phyloP scores from a whole-genome alignment of 208 protist genomes.

The Angomonas ambiguus region DNA sequence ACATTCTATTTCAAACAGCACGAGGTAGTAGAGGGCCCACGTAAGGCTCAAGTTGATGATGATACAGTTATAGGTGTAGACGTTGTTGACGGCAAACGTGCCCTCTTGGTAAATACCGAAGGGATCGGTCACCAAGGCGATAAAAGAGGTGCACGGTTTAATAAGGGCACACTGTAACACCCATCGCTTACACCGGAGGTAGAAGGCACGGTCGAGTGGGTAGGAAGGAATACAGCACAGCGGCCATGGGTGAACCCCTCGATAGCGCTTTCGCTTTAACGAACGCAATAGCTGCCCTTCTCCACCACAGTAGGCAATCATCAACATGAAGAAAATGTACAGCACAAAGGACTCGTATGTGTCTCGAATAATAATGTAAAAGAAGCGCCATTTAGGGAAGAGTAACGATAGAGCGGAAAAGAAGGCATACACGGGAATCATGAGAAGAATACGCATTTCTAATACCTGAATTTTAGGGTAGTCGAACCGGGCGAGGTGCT shows the following conservation, averaged over 20 bases:
- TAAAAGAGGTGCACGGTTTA: constrained; percentile 67
- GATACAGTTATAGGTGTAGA: constrained; percentile 84
- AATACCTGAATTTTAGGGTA: constrained; percentile 75
- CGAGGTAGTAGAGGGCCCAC: constrained; percentile 78
- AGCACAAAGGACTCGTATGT: constrained; percentile 89
- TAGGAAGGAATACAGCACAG: constrained; percentile 65
- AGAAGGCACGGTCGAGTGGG: constrained; percentile 64
- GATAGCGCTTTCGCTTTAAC: constrained; percentile 73
- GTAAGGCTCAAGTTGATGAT: constrained; percentile 82
- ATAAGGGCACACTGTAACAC: constrained; percentile 89
- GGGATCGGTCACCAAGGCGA: constrained; percentile 58
- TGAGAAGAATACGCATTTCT: constrained; percentile 81
- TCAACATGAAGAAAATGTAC: constrained; percentile 90
- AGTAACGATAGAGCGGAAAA: constrained; percentile 66
- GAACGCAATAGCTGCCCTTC: constrained; percentile 76
- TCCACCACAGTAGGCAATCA: constrained; percentile 84
- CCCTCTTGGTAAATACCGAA: constrained; percentile 71
- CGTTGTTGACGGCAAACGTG: constrained; percentile 46
- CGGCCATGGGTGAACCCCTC: constrained; percentile 65
- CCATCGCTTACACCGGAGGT: constrained; percentile 84
- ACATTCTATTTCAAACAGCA: constrained; percentile 81
- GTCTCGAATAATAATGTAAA: constrained; percentile 77
- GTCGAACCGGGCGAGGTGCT: constrained; percentile 71
- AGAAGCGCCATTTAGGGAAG: constrained; percentile 54
- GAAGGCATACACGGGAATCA: constrained; percentile 85